phyloP scores from a whole-genome alignment of 2,329 filamentous ascomycete genomes.

The Arthrobotrys pseudoclavata region DNA sequence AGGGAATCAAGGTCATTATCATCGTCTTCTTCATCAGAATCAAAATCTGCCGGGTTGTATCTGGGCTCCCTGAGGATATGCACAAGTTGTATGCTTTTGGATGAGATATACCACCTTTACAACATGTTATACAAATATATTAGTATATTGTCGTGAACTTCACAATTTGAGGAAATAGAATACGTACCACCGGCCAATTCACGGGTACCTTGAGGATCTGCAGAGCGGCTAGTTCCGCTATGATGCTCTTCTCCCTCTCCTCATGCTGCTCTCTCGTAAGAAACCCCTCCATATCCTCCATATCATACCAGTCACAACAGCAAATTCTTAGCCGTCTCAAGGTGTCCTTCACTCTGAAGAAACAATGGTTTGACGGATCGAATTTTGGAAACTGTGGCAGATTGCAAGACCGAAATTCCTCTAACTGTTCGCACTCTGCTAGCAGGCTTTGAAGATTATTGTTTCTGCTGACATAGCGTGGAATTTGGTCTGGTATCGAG shows the following conservation, averaged over 20 bases:
- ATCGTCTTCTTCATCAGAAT: background rate
- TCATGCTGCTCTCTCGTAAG: conserved; percentile 1
- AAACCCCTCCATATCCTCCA: conserved; percentile 25
- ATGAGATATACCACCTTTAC: conserved; percentile 40
- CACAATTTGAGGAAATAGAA: background rate
- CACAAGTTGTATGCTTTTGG: conserved; percentile 29
- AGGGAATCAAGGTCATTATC: background rate
- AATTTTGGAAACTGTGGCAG: conserved; percentile 35
- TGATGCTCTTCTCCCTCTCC: conserved; percentile 28
- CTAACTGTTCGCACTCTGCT: conserved; percentile 4
- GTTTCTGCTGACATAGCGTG: conserved; percentile 22
- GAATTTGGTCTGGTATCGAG: background rate
- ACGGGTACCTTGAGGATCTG: conserved; percentile 37
- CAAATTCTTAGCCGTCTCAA: conserved; percentile 42
- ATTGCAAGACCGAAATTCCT: conserved; percentile 42
- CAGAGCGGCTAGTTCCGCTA: conserved; percentile 33
- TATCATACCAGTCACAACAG: conserved; percentile 37
- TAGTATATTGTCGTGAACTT: background rate
- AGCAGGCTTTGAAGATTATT: conserved; percentile 27
- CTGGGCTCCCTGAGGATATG: conserved; percentile 39
- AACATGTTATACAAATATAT: background rate
- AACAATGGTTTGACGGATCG: conserved; percentile 31
- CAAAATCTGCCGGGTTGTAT: background rate
- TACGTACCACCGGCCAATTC: conserved; percentile 34
- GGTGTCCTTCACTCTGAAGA: conserved; percentile 38